Base-by-base conservation (phyloP, 331 rosid species). In the Acacia pycnantha region DNA sequence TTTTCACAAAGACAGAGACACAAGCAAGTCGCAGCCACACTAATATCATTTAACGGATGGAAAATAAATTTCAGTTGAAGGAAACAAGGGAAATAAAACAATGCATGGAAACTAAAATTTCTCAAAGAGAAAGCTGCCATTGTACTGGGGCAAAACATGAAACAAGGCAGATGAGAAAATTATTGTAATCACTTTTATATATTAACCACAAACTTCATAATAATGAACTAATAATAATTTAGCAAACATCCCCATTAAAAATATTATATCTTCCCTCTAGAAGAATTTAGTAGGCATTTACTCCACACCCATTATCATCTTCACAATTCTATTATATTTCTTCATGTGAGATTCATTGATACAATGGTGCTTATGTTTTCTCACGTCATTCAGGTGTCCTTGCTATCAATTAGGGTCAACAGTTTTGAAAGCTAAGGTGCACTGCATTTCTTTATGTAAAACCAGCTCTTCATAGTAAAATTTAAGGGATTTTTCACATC, bases 111-210 rank as follows among this genome's bases (percentile, higher is more conserved):
- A 6, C n/a, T 37, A 72, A 31, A 78, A 37, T 26, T 61, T 29
- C 40, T 15, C 8, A 54, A 3, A 69, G 15, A 77, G 50, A 71
- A 41, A 73, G 65, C 4, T 41, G 66, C 64, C 33, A 71, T 56
- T 50, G 35, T 24, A 35, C 18, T 15, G 16, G 62, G 31, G 62
- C 24, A 78, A 29, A 31, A 35, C 33, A 15, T 12, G 24, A 65
- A 80, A 48, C 26, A 70, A 62, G 31, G 56, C 66, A 81, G 50
- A 70, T 26, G 53, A 78, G 75, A 71, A 74, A 41, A 73, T 53
- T 18, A 21, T n/a, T 16, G 26, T 14, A 3, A 65, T 6, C 70
- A 65, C 11, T 65, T 58, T 6, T 6, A 18, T 18, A 51, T 51
- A 51, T 51, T 51, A 18, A 18, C 3, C 58, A 18, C n/a, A 51